Evolutionary conservation across 352 stramenopile species (phyloP).

Genomic region (Globisporangium canariense): DNA sequence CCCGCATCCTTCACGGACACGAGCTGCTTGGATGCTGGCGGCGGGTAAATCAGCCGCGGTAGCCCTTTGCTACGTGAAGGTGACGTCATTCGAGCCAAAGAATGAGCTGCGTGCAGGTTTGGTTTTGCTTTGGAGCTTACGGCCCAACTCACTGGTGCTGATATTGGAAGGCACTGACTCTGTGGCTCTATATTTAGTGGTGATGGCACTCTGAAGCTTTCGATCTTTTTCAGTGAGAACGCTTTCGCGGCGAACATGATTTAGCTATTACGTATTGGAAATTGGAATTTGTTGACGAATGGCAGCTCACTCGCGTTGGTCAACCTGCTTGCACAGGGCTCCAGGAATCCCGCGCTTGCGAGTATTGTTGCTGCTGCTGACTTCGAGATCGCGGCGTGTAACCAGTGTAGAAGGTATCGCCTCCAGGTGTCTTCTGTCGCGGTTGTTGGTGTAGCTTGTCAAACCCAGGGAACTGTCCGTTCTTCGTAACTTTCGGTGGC

Average conservation of each 20-base stretch:
- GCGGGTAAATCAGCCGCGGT: conserved; percentile 43
- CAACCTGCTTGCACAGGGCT: conserved; percentile 15
- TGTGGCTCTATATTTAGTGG: conserved; percentile 2
- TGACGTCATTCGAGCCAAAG: neutral
- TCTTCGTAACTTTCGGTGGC: conserved; percentile 7
- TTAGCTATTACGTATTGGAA: neutral
- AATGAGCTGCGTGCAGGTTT: neutral
- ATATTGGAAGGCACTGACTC: neutral
- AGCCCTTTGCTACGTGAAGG: conserved; percentile 21
- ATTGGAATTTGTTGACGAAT: neutral
- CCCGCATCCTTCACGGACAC: conserved; percentile 49
- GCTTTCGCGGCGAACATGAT: neutral
- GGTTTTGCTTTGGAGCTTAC: neutral
- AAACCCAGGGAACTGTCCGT: conserved; percentile 4
- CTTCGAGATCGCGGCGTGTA: conserved; percentile 1
- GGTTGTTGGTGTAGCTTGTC: neutral
- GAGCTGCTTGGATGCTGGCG: conserved; percentile 36
- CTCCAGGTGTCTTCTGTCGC: neutral
- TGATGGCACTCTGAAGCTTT: too few species aligned
- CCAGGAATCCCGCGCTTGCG: conserved; percentile 9
- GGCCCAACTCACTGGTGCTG: neutral
- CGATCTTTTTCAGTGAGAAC: too few species aligned
- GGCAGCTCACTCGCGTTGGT: neutral
- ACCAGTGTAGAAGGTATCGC: conserved; percentile 3
- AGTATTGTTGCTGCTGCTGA: conserved; percentile 7